Conservation (phyloP, 257 asterid species). For the Marsdenia floribunda region DNA sequence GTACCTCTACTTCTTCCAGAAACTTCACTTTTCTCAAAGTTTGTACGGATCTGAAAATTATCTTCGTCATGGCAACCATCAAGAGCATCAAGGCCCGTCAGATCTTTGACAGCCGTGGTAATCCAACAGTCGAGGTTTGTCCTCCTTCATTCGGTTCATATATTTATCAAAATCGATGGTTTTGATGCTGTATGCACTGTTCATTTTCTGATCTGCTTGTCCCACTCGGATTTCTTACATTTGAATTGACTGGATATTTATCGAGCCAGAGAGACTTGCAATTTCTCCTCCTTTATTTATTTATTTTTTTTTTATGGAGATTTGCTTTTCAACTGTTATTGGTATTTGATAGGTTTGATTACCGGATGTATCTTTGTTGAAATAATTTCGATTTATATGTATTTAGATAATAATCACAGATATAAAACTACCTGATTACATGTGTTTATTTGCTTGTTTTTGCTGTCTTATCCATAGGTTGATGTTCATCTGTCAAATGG, state of each 20-base stretch:
- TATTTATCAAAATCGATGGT: neutral
- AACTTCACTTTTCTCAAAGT: neutral
- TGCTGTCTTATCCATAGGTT: constrained; percentile 37
- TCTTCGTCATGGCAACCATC: constrained; percentile 55
- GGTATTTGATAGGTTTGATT: no score
- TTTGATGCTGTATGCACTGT: neutral
- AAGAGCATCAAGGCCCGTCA: constrained; percentile 61
- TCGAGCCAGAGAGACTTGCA: neutral
- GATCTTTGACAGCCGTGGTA: constrained; percentile 90
- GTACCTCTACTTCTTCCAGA: neutral
- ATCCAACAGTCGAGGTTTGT: constrained; percentile 80
- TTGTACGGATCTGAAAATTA: neutral
- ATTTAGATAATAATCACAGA: neutral
- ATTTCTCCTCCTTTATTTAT: no score
- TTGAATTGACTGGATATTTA: neutral
- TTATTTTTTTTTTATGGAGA: neutral
- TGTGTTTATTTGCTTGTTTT: neutral
- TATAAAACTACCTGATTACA: no score
- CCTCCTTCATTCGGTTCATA: constrained; percentile 4
- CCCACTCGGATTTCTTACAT: neutral
- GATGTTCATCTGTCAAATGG: constrained; percentile 61
- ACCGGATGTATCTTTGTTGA: neutral
- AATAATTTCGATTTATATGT: no score
- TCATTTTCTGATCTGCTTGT: constrained; percentile 2
- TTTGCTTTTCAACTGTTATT: neutral